phyloP scores from a whole-genome alignment of 192 early-diverging fungal genomes.

The Cetraspora pellucida region DNA sequence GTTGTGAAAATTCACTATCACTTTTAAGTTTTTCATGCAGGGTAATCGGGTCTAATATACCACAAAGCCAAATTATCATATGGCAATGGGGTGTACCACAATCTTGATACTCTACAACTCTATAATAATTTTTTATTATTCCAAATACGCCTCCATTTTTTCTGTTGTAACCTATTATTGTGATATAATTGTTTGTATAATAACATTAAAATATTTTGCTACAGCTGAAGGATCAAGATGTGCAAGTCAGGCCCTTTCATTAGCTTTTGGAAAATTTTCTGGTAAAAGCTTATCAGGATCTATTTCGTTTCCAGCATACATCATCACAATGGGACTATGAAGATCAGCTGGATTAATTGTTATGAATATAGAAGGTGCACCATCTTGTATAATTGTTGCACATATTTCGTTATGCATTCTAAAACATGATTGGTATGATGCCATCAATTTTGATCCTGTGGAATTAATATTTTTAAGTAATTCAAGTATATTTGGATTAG shows the following conservation, averaged over 20 bases:
- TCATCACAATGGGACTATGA: neutral
- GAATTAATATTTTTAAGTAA: neutral
- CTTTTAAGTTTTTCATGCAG: neutral
- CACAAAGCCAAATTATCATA: neutral
- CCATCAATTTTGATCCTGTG: neutral
- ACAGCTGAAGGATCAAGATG: no score
- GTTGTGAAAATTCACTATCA: neutral
- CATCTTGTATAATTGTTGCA: neutral
- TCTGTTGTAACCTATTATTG: neutral
- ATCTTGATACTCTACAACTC: neutral
- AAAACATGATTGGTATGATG: neutral
- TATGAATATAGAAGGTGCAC: no score
- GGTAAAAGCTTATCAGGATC: no score
- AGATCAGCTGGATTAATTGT: neutral
- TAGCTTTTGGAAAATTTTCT: no score
- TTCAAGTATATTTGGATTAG: neutral
- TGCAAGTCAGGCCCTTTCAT: no score
- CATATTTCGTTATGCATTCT: neutral
- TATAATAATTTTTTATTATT: neutral
- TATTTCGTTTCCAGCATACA: neutral
- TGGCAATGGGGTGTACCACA: neutral
- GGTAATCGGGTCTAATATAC: neutral
- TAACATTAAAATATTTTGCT: no score
- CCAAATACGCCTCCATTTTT: neutral
- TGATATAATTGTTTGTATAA: no score